Evolutionary conservation across 2,329 filamentous ascomycete genomes (phyloP), one percentile per base, ranked within the genome.

Genomic region (Onygenales sp.): DNA sequence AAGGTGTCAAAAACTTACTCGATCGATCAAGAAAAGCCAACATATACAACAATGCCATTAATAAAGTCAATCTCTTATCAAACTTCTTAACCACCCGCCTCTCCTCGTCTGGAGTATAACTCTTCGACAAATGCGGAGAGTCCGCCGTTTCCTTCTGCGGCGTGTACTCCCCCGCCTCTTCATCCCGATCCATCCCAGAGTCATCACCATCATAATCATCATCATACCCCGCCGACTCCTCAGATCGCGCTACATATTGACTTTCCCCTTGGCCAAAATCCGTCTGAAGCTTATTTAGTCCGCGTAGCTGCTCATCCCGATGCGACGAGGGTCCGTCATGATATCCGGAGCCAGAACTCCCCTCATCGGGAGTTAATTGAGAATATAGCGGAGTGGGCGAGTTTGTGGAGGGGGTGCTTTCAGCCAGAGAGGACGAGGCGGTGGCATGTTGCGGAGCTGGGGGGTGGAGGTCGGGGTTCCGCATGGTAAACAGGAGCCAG

Each of bases 21-120:
- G 87, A 91, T 59, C 90, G 79, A 68, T 95, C 90, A 59, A 95
- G 71, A 65, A 95, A 95, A 57, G 84, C 86, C 57, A 95, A 74
- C 76, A 94, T 80, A 66, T 93, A 96, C 10, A 95, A 76, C 54
- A 92, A 67, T 9, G 88, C 86, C 58, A 95, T 78, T 65, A 95
- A 94, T 1, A 87, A 67, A 5, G 95, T 88, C 51, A 96, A 77
- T 58, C 79, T 81, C 53, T 81, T 77, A 67, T 95, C 90, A 60
- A 95, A 82, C 70, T 87, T 90, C 63, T 76, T 77, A 53, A 90
- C 76, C 7, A 94, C 84, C 3, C 76, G 74, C 21, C 67, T 72
- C 65, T 94, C 90, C 67, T 96, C 90, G 52, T 90, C 84, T 2
- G 74, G 51, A 4, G 72, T 71, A 49, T 68, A 71, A 3, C 61